phyloP scores from a whole-genome alignment of 2,329 filamentous ascomycete genomes.

The Tolypocladium cylindrosporum region DNA sequence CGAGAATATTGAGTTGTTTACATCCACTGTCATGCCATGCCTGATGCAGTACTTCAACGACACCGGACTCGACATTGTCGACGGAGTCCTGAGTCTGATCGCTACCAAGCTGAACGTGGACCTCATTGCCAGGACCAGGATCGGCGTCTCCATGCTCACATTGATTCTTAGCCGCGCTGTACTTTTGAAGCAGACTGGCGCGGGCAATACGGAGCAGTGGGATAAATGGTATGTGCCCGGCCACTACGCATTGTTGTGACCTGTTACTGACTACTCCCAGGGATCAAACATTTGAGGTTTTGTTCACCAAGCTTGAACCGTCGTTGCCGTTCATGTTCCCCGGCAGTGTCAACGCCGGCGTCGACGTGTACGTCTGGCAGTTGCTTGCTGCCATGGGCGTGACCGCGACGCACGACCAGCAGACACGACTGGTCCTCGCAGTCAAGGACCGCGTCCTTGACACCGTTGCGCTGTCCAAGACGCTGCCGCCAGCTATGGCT shows the following conservation, averaged over 20 bases:
- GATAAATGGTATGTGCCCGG: constrained; percentile 57
- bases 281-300: constrained; percentile 69
- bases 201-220: constrained; percentile 62
- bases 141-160: constrained; percentile 82
- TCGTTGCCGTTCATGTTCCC: constrained; percentile 82
- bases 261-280: constrained; percentile 29
- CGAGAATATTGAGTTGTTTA: constrained; percentile 89
- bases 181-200: constrained; percentile 74
- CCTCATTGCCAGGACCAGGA: constrained; percentile 73
- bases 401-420: constrained; percentile 85
- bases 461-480: constrained; percentile 82
- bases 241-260: neutral
- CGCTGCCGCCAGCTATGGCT: constrained; percentile 76
- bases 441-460: constrained; percentile 98
- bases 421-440: constrained; percentile 85
- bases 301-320: constrained; percentile 83
- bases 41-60: constrained; percentile 87
- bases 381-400: constrained; percentile 93
- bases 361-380: constrained; percentile 97
- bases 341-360: constrained; percentile 76
- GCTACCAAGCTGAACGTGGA: constrained; percentile 77
- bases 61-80: constrained; percentile 81
- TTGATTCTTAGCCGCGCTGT: constrained; percentile 92
- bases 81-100: constrained; percentile 78
- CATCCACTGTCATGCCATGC: constrained; percentile 76